These are phyloP conservation scores for Tylopilus felleus DNA, from an alignment of 768 basidiomycete species.

Conservation along the genomic window DNA sequence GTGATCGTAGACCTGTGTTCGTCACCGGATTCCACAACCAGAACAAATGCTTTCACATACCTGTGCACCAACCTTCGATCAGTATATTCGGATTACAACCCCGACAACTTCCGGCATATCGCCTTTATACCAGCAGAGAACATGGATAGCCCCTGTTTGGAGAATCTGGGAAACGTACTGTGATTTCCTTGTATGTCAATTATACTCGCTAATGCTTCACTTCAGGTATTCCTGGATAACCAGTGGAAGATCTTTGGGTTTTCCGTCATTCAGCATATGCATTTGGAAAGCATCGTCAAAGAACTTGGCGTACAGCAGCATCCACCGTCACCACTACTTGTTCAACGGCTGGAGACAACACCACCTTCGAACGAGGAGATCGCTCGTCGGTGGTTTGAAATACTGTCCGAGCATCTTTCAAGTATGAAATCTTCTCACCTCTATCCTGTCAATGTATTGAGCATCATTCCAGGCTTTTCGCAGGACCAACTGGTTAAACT, in stretches of 20 bases:
- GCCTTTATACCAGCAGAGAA: not conserved
- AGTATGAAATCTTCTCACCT: constrained; percentile 37
- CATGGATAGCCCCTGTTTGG: not conserved
- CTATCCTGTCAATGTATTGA: not conserved
- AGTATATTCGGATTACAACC: not conserved
- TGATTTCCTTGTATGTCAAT: constrained; percentile 25
- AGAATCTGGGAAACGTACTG: constrained; percentile 1
- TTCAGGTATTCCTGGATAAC: constrained; percentile 2
- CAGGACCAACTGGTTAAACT: constrained; percentile 49
- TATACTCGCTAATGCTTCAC: not conserved
- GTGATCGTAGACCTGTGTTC: not conserved
- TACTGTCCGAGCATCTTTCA: constrained; percentile 54
- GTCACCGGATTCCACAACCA: not conserved
- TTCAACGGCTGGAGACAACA: constrained; percentile 50
- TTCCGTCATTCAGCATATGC: constrained; percentile 50
- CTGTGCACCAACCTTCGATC: not conserved
- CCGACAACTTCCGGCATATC: not conserved
- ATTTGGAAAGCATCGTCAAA: constrained; percentile 42
- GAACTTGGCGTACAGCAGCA: constrained; percentile 67
- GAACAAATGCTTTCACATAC: not conserved
- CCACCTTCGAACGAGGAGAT: constrained; percentile 51
- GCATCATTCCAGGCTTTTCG: constrained; percentile 47
- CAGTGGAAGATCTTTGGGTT: constrained; percentile 66
- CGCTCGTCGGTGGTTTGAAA: constrained; percentile 61
- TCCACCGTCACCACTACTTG: constrained; percentile 56